phyloP scores from a whole-genome alignment of 495 filamentous ascomycete genomes.

The Penicillium argentinense region DNA sequence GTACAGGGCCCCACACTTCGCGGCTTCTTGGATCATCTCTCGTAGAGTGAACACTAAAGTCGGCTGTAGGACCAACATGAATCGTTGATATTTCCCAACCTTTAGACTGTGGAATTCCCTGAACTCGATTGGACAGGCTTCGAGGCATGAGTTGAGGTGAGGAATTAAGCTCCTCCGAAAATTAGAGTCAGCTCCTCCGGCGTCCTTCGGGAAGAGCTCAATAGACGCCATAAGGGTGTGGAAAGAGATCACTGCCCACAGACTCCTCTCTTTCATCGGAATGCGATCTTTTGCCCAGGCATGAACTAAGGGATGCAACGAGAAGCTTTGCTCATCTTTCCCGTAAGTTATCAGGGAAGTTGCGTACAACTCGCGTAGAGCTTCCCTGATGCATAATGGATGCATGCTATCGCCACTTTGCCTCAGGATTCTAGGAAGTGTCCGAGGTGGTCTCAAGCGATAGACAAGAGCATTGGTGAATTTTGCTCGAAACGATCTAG shows the following conservation, averaged over 20 bases:
- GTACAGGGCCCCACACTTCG: neutral
- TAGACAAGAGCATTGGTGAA: constrained; percentile 12
- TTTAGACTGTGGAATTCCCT: neutral
- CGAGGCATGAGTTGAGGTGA: neutral
- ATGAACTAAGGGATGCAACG: neutral
- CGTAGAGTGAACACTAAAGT: neutral
- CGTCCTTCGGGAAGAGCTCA: neutral
- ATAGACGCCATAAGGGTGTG: constrained; percentile 1
- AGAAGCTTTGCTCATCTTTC: neutral
- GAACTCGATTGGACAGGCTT: neutral
- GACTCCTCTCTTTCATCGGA: neutral
- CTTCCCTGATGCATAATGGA: neutral
- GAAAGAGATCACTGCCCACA: constrained; percentile 1
- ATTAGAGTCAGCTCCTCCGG: neutral
- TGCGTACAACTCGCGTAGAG: constrained; percentile 3
- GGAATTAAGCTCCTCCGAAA: constrained; percentile 2
- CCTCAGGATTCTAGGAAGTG: neutral
- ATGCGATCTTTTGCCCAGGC: constrained; percentile 4
- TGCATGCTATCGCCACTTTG: neutral
- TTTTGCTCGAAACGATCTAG: neutral
- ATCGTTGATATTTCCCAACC: neutral
- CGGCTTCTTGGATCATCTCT: constrained; percentile 2
- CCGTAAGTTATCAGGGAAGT: neutral
- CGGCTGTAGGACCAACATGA: neutral
- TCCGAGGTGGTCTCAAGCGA: neutral